Percentiles rank a stretch among this genome's conserved stretches.
Evolutionary conservation across 768 basidiomycete species (phyloP).

Genomic region (Phallus indusiatus): DNA sequence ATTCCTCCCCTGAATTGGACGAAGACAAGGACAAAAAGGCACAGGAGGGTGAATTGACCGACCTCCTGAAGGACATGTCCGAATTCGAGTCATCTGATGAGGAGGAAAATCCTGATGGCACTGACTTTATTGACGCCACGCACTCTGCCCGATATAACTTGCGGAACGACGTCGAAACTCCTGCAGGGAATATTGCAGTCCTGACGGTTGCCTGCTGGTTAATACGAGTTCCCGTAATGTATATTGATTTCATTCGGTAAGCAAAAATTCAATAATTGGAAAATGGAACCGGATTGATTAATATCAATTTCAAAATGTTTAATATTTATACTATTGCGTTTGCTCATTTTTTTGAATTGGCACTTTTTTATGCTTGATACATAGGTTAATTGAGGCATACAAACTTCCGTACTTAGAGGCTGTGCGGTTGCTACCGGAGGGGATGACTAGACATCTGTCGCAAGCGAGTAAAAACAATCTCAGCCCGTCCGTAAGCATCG

Average conservation of each 20-base stretch:
- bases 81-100: constrained; percentile 3
- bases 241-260: constrained; percentile 66
- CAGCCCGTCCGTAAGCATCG: constrained; percentile 47
- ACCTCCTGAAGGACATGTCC: background rate
- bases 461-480: constrained; percentile 63
- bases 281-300: background rate
- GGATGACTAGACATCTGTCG: constrained; percentile 61
- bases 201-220: constrained; percentile 73
- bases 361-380: background rate
- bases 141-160: constrained; percentile 7
- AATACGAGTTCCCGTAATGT: constrained; percentile 65
- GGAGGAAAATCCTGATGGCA: background rate
- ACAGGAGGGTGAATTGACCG: background rate
- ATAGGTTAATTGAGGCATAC: constrained; percentile 64
- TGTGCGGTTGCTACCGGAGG: constrained; percentile 46
- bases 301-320: background rate
- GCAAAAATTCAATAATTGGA: constrained; percentile 15
- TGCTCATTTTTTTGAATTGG: constrained; percentile 4
- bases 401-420: constrained; percentile 76
- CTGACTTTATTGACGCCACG: background rate
- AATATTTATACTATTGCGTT: background rate
- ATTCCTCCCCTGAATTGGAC: constrained; percentile 14
- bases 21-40: constrained; percentile 14
- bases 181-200: constrained; percentile 51
- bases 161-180: constrained; percentile 25